These are phyloP conservation scores for Blastomyces gilchristii DNA, from an alignment of 2,329 filamentous ascomycete species.

Conservation along the genomic window DNA sequence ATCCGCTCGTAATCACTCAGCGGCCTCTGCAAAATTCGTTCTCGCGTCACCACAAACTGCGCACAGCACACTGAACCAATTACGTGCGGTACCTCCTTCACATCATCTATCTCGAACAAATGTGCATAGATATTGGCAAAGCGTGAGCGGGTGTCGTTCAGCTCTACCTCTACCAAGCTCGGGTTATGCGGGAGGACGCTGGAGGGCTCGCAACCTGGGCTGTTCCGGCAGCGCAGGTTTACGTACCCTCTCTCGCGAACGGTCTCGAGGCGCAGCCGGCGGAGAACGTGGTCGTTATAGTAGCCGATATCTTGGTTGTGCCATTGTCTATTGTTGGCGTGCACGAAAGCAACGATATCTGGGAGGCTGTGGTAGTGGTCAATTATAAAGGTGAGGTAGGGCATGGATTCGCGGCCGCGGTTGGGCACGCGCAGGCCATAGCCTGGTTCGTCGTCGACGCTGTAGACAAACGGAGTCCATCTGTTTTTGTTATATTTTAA, in stretches of 20 bases:
- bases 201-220: constrained; percentile 41
- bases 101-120: constrained; percentile 24
- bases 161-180: constrained; percentile 14
- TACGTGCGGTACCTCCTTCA: constrained; percentile 8
- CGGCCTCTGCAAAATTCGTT: constrained; percentile 42
- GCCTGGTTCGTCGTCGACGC: constrained; percentile 26
- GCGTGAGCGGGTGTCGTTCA: constrained; percentile 18
- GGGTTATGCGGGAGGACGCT: constrained; percentile 24
- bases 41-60: constrained; percentile 52
- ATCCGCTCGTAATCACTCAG: constrained; percentile 46
- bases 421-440: constrained; percentile 25
- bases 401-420: constrained; percentile 39
- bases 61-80: constrained; percentile 53
- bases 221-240: constrained; percentile 52
- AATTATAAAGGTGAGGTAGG: constrained; percentile 40
- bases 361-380: constrained; percentile 40
- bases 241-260: constrained; percentile 48
- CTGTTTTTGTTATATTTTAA: constrained; percentile 16
- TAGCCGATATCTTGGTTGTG: constrained; percentile 46
- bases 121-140: constrained; percentile 19
- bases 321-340: constrained; percentile 48
- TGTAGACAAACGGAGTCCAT: constrained; percentile 40
- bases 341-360: constrained; percentile 46
- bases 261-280: constrained; percentile 39
- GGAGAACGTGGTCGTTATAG: constrained; percentile 44